A percentile compares a stretch with the other conserved stretches of the same genome.
These are phyloP conservation scores for Linnemannia elongata DNA, from an alignment of 192 early-diverging fungal species.

Conservation along the genomic window DNA sequence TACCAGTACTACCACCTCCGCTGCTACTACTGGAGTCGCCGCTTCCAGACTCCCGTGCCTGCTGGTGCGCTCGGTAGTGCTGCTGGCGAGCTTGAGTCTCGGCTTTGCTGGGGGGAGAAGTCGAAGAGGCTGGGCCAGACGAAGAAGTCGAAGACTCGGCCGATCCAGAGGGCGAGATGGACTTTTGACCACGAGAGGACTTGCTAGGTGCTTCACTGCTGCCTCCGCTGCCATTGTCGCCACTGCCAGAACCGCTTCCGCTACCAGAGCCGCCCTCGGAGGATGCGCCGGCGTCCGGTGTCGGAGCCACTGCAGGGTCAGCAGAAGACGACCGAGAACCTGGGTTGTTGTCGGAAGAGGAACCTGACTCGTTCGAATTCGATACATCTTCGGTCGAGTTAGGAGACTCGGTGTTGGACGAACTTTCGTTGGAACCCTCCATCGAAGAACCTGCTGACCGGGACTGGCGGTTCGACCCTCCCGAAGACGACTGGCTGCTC, in stretches of 20 bases:
- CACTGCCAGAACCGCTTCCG: not conserved
- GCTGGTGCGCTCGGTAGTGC: conserved; percentile 12
- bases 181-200: conserved; percentile 12
- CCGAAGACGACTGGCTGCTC: conserved; percentile 6
- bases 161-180: conserved; percentile 16
- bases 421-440: conserved; percentile 26
- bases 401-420: conserved; percentile 42
- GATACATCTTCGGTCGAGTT: conserved; percentile 38
- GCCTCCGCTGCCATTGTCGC: conserved; percentile 3
- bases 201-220: not conserved
- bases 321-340: conserved; percentile 18
- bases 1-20: conserved; percentile 8
- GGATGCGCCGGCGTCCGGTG: not conserved
- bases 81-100: conserved; percentile 1
- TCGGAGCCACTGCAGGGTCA: not conserved
- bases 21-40: conserved; percentile 8
- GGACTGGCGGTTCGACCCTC: conserved; percentile 20
- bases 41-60: conserved; percentile 9
- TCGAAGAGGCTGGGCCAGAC: not conserved
- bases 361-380: conserved; percentile 44
- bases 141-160: conserved; percentile 11
- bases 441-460: not conserved
- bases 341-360: conserved; percentile 25
- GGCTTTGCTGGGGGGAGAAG: not conserved
- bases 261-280: not conserved